Percentiles rank a stretch among this genome's conserved stretches.
Evolutionary conservation across 495 filamentous ascomycete genomes (phyloP).

Genomic region (Diplogelasinospora grovesii): DNA sequence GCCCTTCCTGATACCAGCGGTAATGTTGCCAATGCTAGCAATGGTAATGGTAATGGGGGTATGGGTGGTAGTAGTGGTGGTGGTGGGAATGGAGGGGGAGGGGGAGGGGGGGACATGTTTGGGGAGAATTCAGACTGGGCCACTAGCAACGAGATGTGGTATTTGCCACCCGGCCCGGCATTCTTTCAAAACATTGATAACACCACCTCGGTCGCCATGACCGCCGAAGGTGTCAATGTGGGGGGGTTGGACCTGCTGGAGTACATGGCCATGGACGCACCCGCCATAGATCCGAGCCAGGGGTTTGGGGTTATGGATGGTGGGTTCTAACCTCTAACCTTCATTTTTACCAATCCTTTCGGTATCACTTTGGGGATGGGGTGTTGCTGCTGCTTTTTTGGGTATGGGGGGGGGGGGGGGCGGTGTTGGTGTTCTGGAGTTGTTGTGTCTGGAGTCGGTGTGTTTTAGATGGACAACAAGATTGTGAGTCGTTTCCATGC

Average conservation of each 20-base stretch:
- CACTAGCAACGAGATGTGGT: constrained; percentile 49
- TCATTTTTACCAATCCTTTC: no score
- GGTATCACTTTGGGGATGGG: not conserved
- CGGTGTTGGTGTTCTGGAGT: no score
- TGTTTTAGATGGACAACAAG: no score
- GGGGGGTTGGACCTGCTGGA: constrained; percentile 51
- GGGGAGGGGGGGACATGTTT: constrained; percentile 21
- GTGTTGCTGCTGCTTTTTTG: not conserved
- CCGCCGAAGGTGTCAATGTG: constrained; percentile 52
- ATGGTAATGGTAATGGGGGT: not conserved
- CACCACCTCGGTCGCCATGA: constrained; percentile 44
- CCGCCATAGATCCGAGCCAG: constrained; percentile 26
- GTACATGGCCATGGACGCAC: constrained; percentile 52
- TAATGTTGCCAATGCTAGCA: constrained; percentile 18
- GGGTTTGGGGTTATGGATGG: constrained; percentile 32
- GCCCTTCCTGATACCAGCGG: constrained; percentile 20
- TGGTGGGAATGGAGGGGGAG: constrained; percentile 3
- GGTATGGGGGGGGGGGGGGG: no score
- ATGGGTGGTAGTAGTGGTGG: not conserved
- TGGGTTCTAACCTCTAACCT: constrained; percentile 18
- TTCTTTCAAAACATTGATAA: constrained; percentile 50
- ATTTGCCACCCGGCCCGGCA: constrained; percentile 47
- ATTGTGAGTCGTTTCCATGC: no score
- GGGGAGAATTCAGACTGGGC: constrained; percentile 40
- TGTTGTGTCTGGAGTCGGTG: no score